Base-by-base conservation (phyloP, 257 asterid genomes). In the Eustoma russellianum region DNA sequence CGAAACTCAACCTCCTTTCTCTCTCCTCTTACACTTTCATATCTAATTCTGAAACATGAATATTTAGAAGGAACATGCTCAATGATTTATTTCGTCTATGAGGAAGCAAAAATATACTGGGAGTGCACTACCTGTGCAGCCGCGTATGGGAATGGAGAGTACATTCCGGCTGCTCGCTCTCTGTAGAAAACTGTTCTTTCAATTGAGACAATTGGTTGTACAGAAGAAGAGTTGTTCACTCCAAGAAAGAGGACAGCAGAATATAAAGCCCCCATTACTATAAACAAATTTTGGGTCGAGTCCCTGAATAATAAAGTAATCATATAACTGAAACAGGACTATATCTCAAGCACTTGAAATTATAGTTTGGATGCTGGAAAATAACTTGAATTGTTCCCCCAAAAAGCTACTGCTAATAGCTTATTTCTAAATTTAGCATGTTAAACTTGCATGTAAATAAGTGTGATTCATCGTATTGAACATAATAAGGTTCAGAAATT, bases 141-240 rank as follows among this genome's bases (percentile, higher is more conserved):
- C 46, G 95, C 97, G 59, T 85, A 88, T 46, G 95, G 85, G 52
- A 71, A 19, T 15, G 97, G 79, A 17, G 95, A 74, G 69, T 76
- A 88, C 95, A 88, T 77, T 65, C 95, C 97, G 48, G 97, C 94
- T 56, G 97, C 97, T 64, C 72, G 78, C 70, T 88, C 97, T 64
- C 97, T 67, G 66, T 88, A 88, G n/a, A n/a, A n/a, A 62, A 88
- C 97, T 43, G 88, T 88, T 63, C 97, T 78, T 76, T 82, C 95
- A 56, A 80, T 80, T 56, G 95, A 70, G 63, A 85, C 66, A 46
- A 88, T 61, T 33, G 97, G 97, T 67, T 88, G 97, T 46, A 88
- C 97, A 40, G 97, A 88, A 14, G 97, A 82, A 44, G 93, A 68
- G 71, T 85, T 88, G 61, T 85, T 88, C 57, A 88, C 81, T 64